Percentiles rank a stretch among this genome's conserved stretches.
These are phyloP conservation scores for Lentinula lateritia DNA, from an alignment of 768 basidiomycete genomes.

Conservation along the genomic window DNA sequence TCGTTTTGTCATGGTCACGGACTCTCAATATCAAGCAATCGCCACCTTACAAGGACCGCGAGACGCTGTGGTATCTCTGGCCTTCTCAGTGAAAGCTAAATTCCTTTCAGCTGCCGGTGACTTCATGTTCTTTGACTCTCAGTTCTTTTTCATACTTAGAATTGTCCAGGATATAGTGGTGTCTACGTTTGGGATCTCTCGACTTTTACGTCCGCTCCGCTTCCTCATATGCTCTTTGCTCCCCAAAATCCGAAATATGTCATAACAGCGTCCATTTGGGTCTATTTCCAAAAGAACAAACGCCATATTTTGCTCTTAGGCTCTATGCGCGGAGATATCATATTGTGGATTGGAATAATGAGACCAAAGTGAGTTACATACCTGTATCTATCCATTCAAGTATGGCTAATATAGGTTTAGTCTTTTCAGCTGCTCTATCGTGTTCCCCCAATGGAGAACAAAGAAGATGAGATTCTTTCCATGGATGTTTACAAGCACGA, in stretches of 20 bases:
- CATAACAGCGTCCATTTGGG: background rate
- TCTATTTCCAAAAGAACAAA: background rate
- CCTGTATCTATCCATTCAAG: background rate
- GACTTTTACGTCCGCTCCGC: background rate
- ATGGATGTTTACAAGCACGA: background rate
- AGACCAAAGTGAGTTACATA: background rate
- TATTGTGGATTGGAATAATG: background rate
- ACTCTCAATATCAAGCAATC: background rate
- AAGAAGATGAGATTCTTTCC: background rate
- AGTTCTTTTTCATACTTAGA: background rate
- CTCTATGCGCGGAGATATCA: background rate
- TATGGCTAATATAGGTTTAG: background rate
- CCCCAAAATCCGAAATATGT: background rate
- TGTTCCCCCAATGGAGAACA: background rate
- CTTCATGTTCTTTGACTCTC: background rate
- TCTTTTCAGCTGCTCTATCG: background rate
- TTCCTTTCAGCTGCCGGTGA: background rate
- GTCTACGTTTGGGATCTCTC: background rate
- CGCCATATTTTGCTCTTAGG: background rate
- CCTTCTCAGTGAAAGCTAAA: background rate
- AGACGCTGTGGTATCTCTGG: background rate
- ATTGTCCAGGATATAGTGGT: too few species aligned
- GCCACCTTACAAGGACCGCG: background rate
- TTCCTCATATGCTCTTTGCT: background rate
- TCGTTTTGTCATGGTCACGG: too few species aligned